A percentile compares a stretch with the other conserved stretches of the same genome.
Conservation (phyloP, 768 basidiomycete genomes). For the Chiua virens region DNA sequence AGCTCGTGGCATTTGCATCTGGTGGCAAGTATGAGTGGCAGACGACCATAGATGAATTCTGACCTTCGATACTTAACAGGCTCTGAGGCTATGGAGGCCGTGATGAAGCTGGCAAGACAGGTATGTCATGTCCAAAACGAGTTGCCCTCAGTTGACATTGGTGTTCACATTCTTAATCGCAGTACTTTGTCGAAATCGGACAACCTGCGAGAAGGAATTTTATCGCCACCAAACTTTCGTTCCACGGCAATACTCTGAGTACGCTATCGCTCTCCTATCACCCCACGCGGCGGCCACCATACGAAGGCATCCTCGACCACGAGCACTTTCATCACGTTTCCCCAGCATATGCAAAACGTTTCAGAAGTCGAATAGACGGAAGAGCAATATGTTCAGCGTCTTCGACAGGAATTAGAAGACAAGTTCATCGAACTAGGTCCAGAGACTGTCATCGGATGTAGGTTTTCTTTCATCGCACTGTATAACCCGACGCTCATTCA, state of each 20-base stretch:
- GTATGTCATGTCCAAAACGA: conserved; percentile 34
- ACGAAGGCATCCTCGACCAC: conserved; percentile 61
- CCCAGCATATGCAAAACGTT: conserved; percentile 84
- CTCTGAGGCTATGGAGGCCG: conserved; percentile 87
- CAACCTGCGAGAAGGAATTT: conserved; percentile 74
- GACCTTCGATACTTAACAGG: conserved; percentile 41
- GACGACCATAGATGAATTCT: not conserved
- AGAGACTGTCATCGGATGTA: conserved; percentile 80
- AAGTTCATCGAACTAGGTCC: conserved; percentile 84
- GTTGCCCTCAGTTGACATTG: conserved; percentile 8
- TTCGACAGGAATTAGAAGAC: conserved; percentile 78
- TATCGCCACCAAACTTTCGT: conserved; percentile 76
- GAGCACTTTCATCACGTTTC: conserved; percentile 81
- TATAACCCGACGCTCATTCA: not conserved
- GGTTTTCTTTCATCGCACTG: conserved; percentile 24
- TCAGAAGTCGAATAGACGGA: conserved; percentile 62
- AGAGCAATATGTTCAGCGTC: conserved; percentile 75
- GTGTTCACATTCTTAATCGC: not conserved
- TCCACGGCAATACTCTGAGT: conserved; percentile 80
- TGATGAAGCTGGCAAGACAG: conserved; percentile 81
- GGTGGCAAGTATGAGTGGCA: conserved; percentile 51
- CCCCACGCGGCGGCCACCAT: conserved; percentile 66
- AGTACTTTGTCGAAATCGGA: conserved; percentile 72
- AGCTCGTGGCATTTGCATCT: conserved; percentile 66
- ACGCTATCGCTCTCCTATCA: conserved; percentile 71